phyloP scores from a whole-genome alignment of 2,329 filamentous ascomycete species.

The Alternaria arbusti region DNA sequence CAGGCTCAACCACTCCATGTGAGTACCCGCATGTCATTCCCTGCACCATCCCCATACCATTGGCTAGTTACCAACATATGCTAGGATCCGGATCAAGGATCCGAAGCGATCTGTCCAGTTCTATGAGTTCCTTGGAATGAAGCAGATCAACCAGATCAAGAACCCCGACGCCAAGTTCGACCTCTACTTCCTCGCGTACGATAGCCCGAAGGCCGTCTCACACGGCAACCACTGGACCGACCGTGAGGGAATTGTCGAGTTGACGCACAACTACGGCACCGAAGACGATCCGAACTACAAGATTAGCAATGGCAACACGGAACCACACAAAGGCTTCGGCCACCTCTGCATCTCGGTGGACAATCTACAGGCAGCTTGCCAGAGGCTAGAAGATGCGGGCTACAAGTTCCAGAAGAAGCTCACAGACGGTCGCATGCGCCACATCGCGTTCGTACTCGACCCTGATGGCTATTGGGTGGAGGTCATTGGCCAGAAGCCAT shows the following conservation, averaged over 20 bases:
- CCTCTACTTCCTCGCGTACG: constrained; percentile 93
- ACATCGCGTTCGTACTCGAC: constrained; percentile 90
- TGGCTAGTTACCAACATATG: constrained; percentile 13
- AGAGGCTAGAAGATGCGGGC: constrained; percentile 85
- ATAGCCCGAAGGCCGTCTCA: constrained; percentile 76
- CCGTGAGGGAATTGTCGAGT: constrained; percentile 87
- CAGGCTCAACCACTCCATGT: constrained; percentile 68
- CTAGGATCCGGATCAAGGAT: constrained; percentile 82
- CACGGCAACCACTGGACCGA: constrained; percentile 77
- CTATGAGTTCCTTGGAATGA: constrained; percentile 92
- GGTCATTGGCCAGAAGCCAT: constrained; percentile 73
- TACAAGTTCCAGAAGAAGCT: constrained; percentile 97
- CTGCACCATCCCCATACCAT: not conserved
- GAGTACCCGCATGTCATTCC: constrained; percentile 25
- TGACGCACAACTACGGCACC: constrained; percentile 86
- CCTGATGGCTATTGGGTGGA: constrained; percentile 80
- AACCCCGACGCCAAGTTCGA: constrained; percentile 92
- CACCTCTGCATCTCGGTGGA: constrained; percentile 77
- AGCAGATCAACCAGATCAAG: constrained; percentile 77
- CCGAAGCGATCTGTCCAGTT: constrained; percentile 84
- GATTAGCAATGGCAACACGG: constrained; percentile 87
- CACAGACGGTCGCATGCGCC: constrained; percentile 71
- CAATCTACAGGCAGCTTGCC: constrained; percentile 83
- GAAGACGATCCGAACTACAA: constrained; percentile 83
- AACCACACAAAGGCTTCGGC: constrained; percentile 83